phyloP scores from a whole-genome alignment of 2,329 filamentous ascomycete species.

The Colletotrichum orchidophilum region DNA sequence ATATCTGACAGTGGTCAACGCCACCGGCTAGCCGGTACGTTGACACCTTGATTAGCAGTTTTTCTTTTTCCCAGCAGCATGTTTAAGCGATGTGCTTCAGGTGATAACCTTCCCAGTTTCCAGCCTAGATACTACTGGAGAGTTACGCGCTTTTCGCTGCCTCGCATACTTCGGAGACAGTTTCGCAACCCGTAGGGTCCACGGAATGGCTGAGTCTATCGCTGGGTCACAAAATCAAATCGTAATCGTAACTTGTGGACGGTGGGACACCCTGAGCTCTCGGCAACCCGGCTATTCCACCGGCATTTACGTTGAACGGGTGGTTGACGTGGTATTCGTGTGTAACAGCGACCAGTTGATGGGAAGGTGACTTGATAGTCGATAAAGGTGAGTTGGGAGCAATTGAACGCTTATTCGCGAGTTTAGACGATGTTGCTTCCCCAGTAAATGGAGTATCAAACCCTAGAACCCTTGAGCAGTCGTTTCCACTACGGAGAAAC shows the following conservation, averaged over 20 bases:
- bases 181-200: not conserved
- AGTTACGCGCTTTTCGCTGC: not conserved
- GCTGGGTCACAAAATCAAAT: not conserved
- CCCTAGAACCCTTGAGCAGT: not conserved
- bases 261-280: not conserved
- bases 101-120: not conserved
- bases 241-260: not conserved
- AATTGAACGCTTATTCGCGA: not conserved
- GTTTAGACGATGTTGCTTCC: not conserved
- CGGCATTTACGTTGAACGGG: not conserved
- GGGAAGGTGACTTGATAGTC: no score
- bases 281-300: not conserved
- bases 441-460: not conserved
- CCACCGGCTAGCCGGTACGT: not conserved
- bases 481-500: not conserved
- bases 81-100: not conserved
- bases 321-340: not conserved
- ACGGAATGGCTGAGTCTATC: not conserved
- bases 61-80: not conserved
- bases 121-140: not conserved
- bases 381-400: not conserved
- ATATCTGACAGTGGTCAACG: not conserved
- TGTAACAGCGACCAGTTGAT: not conserved
- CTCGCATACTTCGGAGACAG: not conserved
- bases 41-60: not conserved